Conservation (phyloP, 2,329 filamentous ascomycete species). For the Volutella citrinella region DNA sequence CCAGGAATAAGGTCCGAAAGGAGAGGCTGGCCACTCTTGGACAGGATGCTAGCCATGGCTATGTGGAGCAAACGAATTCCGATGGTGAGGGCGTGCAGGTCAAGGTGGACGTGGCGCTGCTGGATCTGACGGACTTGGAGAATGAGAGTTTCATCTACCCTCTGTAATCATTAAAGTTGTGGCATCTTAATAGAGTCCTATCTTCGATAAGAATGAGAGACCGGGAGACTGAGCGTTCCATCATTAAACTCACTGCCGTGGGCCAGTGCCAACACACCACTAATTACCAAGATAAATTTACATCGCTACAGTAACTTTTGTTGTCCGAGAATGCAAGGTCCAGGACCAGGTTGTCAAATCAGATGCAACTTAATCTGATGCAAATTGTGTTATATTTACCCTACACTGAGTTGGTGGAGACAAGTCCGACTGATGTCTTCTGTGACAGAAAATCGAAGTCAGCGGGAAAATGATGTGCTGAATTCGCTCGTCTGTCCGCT, state of each 20-base stretch:
- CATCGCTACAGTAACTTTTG: too few species aligned
- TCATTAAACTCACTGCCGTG: too few species aligned
- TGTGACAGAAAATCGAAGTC: constrained; percentile 16
- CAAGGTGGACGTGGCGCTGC: constrained; percentile 33
- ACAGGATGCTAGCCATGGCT: constrained; percentile 23
- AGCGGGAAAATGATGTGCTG: constrained; percentile 13
- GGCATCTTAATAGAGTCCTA: too few species aligned
- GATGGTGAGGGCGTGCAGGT: constrained; percentile 24
- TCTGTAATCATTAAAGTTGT: too few species aligned
- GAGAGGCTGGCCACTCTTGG: constrained; percentile 18
- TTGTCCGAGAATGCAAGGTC: constrained; percentile 26
- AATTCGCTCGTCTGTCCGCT: constrained; percentile 16
- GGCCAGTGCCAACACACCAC: too few species aligned
- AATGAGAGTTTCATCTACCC: constrained; percentile 37
- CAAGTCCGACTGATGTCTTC: constrained; percentile 9
- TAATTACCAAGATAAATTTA: too few species aligned
- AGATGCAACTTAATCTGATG: too few species aligned
- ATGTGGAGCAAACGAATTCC: constrained; percentile 27
- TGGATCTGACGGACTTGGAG: constrained; percentile 38
- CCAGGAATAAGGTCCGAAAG: constrained; percentile 28
- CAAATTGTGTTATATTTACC: constrained; percentile 12
- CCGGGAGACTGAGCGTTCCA: too few species aligned
- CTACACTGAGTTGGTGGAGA: constrained; percentile 8
- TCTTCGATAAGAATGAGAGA: too few species aligned
- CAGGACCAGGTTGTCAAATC: constrained; percentile 24